A percentile compares a stretch with the other conserved stretches of the same genome.
These are phyloP conservation scores for Phytopythium kandeliae DNA, from an alignment of 352 stramenopile genomes.

Conservation along the genomic window DNA sequence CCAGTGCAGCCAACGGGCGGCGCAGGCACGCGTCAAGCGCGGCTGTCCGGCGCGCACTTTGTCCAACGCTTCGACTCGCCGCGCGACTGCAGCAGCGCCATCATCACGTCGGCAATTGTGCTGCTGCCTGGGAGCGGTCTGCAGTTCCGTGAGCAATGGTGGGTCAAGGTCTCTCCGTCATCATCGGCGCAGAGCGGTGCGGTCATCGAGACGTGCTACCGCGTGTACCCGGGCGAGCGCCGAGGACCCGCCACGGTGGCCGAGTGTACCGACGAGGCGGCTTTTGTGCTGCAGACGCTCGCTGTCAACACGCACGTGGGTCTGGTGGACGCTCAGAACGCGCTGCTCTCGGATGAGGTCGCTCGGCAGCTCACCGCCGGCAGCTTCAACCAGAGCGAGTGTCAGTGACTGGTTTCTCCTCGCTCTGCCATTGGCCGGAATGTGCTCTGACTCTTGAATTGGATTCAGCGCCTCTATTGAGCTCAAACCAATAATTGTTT, in stretches of 20 bases:
- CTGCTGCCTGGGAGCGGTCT: neutral
- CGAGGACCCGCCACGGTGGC: neutral
- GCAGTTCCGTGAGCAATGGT: neutral
- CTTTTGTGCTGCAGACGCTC: neutral
- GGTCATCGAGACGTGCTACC: neutral
- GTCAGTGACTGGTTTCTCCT: too few species aligned
- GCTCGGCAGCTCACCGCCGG: neutral
- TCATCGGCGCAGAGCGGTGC: neutral
- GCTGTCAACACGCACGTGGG: neutral
- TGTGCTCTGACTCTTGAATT: too few species aligned
- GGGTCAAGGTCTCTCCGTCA: neutral
- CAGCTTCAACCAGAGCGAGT: neutral
- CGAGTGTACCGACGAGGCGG: neutral
- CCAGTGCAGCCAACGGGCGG: neutral
- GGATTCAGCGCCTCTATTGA: too few species aligned
- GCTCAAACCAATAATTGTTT: neutral
- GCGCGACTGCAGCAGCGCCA: neutral
- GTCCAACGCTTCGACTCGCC: slow-evolving; percentile 2
- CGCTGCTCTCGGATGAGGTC: neutral
- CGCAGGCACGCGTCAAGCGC: neutral
- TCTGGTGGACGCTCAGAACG: neutral
- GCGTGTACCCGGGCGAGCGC: neutral
- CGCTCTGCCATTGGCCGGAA: too few species aligned
- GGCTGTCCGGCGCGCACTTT: neutral
- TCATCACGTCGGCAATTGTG: neutral